Percentiles rank a stretch among this genome's conserved stretches.
Conservation (phyloP, 1,284 basidiomycete genomes). For the Heimioporus retisporus region DNA sequence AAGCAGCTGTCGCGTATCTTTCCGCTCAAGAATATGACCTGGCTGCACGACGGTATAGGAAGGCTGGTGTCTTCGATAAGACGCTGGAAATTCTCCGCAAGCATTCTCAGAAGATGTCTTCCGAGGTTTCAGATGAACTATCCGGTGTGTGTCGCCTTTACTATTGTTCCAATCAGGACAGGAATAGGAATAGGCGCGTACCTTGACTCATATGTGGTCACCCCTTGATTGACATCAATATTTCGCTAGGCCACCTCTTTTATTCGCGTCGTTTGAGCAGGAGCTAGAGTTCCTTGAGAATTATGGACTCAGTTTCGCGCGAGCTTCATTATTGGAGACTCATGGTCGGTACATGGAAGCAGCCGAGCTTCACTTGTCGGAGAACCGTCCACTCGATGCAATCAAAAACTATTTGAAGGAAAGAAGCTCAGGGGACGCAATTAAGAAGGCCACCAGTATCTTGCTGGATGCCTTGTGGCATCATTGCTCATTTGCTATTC, state of each 20-base stretch:
- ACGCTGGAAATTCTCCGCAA: constrained; percentile 58
- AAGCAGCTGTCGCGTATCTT: constrained; percentile 59
- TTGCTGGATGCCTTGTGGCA: constrained; percentile 37
- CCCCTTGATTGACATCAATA: constrained; percentile 3
- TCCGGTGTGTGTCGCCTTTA: constrained; percentile 60
- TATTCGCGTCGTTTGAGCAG: constrained; percentile 66
- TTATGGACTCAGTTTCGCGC: constrained; percentile 62
- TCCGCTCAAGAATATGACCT: constrained; percentile 55
- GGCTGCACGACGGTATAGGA: constrained; percentile 60
- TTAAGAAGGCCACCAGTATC: constrained; percentile 42
- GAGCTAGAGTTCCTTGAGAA: constrained; percentile 68
- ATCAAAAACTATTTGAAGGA: constrained; percentile 58
- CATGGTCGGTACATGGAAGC: constrained; percentile 60
- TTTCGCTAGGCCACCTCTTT: constrained; percentile 53
- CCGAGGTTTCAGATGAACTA: constrained; percentile 49
- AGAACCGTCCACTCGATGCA: constrained; percentile 61
- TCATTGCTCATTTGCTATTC: constrained; percentile 35
- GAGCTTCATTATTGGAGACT: constrained; percentile 59
- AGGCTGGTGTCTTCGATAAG: constrained; percentile 62
- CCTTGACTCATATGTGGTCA: constrained; percentile 6
- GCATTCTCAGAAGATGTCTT: constrained; percentile 45
- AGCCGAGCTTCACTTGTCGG: constrained; percentile 62
- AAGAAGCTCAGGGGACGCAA: constrained; percentile 36
- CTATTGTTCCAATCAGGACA: constrained; percentile 53
- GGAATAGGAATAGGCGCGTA: constrained; percentile 39